Conservation (phyloP, 2,329 filamentous ascomycete genomes). For the Xylariales sp. region DNA sequence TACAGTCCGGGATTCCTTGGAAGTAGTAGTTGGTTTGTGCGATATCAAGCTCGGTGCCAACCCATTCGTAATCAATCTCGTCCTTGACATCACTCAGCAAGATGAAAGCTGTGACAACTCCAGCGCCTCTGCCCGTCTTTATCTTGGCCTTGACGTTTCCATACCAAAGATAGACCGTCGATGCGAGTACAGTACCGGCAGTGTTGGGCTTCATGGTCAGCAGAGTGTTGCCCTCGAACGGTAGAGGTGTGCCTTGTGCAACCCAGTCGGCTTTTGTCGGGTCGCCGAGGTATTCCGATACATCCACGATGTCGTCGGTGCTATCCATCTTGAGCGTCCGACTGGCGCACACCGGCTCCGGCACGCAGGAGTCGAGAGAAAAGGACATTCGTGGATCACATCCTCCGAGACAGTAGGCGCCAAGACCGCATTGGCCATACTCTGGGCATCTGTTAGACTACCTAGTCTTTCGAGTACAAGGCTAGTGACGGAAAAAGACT, state of each 20-base stretch:
- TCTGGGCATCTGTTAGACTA: slow-evolving; percentile 44
- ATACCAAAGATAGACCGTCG: slow-evolving; percentile 92
- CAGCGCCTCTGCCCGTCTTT: slow-evolving; percentile 76
- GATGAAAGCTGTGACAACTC: slow-evolving; percentile 97
- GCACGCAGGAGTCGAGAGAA: slow-evolving; percentile 77
- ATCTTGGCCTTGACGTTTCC: slow-evolving; percentile 83
- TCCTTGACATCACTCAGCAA: slow-evolving; percentile 93
- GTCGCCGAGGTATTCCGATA: slow-evolving; percentile 84
- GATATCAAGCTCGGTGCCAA: slow-evolving; percentile 70
- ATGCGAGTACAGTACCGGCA: slow-evolving; percentile 80
- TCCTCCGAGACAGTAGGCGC: slow-evolving; percentile 91
- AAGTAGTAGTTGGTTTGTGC: slow-evolving; percentile 97
- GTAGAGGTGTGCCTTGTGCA: slow-evolving; percentile 68
- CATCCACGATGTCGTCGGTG: slow-evolving; percentile 64
- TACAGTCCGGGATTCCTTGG: slow-evolving; percentile 88
- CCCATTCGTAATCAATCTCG: slow-evolving; percentile 95
- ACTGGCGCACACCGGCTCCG: slow-evolving; percentile 75
- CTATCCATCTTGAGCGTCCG: slow-evolving; percentile 69
- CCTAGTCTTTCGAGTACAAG: not conserved
- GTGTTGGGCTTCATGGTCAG: slow-evolving; percentile 86
- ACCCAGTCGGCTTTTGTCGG: slow-evolving; percentile 80
- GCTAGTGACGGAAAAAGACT: slow-evolving; percentile 31
- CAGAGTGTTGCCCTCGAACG: slow-evolving; percentile 65
- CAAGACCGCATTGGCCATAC: slow-evolving; percentile 88
- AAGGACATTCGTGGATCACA: slow-evolving; percentile 87